Percentiles rank a stretch among this genome's conserved stretches.
These are phyloP conservation scores for Dryadomyces sulphureus DNA, from an alignment of 2,329 filamentous ascomycete genomes.

Conservation along the genomic window DNA sequence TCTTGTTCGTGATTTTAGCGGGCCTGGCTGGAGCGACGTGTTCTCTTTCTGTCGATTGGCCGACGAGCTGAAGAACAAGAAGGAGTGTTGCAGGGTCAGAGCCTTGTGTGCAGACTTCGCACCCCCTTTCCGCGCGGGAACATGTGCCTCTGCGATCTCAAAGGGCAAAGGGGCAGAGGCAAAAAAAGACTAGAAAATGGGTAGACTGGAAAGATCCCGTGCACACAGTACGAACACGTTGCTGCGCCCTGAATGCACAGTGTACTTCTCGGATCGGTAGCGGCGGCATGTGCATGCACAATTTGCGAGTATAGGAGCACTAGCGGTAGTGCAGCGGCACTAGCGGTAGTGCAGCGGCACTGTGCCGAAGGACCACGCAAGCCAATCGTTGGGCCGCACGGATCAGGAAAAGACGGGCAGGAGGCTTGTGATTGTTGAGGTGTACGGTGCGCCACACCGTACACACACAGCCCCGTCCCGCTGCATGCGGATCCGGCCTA, in stretches of 20 bases:
- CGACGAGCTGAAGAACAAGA: neutral
- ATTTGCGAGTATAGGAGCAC: too few species aligned
- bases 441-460: too few species aligned
- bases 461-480: slow-evolving; percentile 3
- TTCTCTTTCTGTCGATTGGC: neutral
- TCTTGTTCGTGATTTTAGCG: slow-evolving; percentile 7
- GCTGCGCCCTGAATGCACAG: neutral
- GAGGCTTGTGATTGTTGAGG: too few species aligned
- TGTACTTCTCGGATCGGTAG: neutral
- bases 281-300: neutral
- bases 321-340: slow-evolving; percentile 2
- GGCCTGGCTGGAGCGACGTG: slow-evolving; percentile 1
- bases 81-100: neutral
- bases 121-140: neutral
- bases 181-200: neutral
- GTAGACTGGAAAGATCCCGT: neutral
- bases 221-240: neutral
- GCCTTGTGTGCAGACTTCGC: neutral
- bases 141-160: neutral
- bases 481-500: slow-evolving; percentile 16
- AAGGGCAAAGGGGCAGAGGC: neutral
- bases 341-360: slow-evolving; percentile 1
- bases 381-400: neutral
- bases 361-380: neutral
- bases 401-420: neutral